Evolutionary conservation across 768 basidiomycete species (phyloP), one percentile per base, ranked within the genome.

Genomic region (Neoboletus magnificus): DNA sequence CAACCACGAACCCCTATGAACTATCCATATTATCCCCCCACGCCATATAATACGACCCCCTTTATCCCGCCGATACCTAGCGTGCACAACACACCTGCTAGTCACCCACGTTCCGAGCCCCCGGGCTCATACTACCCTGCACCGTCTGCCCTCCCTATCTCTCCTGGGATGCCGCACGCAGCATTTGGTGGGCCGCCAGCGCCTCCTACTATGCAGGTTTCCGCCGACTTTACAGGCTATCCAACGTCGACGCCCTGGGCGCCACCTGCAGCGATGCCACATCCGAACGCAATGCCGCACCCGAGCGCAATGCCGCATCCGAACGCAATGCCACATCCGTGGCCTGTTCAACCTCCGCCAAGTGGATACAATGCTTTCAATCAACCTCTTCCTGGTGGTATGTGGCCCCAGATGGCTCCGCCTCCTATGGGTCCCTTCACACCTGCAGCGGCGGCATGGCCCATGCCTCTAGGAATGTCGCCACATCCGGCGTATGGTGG

Each of bases 11-110:
- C 63, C 2, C 66, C 74, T 0, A 70, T 66, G 52, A 64, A 65
- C 43, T 79, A 76, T 52, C 76, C 77, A 11, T 67, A 65, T 35
- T 78, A 77, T 52, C 73, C 75, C 1, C 54, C 58, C 16, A 71
- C 76, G 15, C 77, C 77, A 5, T 75, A 74, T 35, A 74, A 70
- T 36, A 48, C 62, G 3, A 71, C 73, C 8, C 74, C 74, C 1
- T 78, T 73, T 48, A 73, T 79, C 25, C 77, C 77, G 2, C 59
- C 62, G 12, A 65, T 67, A 57, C 69, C 68, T 8, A 70, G 63
- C 37, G 15, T 62, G 18, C 65, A 71, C 18, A 47, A 55, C 12
- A 69, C 66, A 16, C 70, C 67, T 20, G 59, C 59, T 13, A 48
- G 32, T 35, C 63, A 66, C n/a, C 35, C 56, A 37, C 69, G 65